A percentile compares a stretch with the other conserved stretches of the same genome.
Conservation (phyloP, 1,284 basidiomycete genomes). For the Schizophyllum amplum region DNA sequence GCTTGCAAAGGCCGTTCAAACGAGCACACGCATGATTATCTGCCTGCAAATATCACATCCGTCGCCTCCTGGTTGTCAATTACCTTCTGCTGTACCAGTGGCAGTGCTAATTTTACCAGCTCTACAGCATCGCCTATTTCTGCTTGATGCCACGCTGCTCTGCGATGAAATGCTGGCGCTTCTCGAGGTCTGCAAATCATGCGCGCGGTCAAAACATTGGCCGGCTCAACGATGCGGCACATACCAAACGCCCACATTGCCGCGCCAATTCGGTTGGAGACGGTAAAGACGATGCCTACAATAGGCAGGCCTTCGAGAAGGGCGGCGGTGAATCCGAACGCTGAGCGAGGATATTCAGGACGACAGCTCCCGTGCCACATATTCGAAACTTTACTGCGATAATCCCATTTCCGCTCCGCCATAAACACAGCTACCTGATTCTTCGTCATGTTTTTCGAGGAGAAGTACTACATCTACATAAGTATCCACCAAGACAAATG, state of each 20-base stretch:
- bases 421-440: conserved; percentile 67
- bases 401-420: conserved; percentile 84
- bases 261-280: conserved; percentile 82
- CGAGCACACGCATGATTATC: too few species aligned
- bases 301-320: conserved; percentile 74
- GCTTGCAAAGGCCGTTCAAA: too few species aligned
- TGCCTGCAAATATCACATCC: too few species aligned
- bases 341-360: conserved; percentile 26
- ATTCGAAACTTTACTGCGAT: conserved; percentile 44
- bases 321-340: conserved; percentile 75
- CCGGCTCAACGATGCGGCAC: conserved; percentile 13
- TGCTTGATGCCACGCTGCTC: conserved; percentile 11
- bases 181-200: conserved; percentile 55
- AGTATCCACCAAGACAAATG: conserved; percentile 1
- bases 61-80: too few species aligned
- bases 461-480: conserved; percentile 63
- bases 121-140: too few species aligned
- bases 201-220: conserved; percentile 2
- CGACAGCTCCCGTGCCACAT: not conserved
- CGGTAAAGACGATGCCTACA: conserved; percentile 68
- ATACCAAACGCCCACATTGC: conserved; percentile 87
- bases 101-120: too few species aligned
- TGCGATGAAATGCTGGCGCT: conserved; percentile 63
- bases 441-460: conserved; percentile 70
- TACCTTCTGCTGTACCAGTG: too few species aligned